Percentiles rank a stretch among this genome's conserved stretches.
Evolutionary conservation across 83 land plant species (phyloP).

Genomic region (Picea abies): DNA sequence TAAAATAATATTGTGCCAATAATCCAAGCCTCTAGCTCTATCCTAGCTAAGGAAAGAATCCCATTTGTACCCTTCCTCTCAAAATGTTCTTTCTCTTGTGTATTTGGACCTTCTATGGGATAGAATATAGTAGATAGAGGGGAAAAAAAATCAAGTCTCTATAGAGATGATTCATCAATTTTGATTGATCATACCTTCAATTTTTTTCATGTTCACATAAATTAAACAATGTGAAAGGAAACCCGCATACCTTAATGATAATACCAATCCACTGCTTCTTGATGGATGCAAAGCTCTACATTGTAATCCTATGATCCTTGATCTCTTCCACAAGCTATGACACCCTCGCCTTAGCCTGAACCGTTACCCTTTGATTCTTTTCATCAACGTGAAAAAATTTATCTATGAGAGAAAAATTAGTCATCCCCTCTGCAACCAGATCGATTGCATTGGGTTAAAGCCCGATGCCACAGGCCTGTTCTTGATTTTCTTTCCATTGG

Average conservation of each 20-base stretch:
- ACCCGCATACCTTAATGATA: slow-evolving; percentile 72
- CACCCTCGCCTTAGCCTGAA: slow-evolving; percentile 91
- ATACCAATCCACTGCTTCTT: slow-evolving; percentile 98
- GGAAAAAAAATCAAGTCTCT: too few relatives aligned
- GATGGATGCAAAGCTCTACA: slow-evolving; percentile 97
- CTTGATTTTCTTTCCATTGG: slow-evolving; percentile 55
- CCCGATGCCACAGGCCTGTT: slow-evolving; percentile 96
- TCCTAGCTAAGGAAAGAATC: too few relatives aligned
- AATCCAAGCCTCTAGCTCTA: too few relatives aligned
- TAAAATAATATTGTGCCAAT: too few relatives aligned
- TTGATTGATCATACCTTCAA: too few relatives aligned
- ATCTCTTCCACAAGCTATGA: slow-evolving; percentile 85
- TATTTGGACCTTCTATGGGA: too few relatives aligned
- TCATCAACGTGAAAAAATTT: slow-evolving; percentile 81
- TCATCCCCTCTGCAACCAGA: slow-evolving; percentile 76
- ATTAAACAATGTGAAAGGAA: too few relatives aligned
- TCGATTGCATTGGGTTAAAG: slow-evolving; percentile 97
- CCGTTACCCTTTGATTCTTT: slow-evolving; percentile 69
- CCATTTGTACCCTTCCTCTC: too few relatives aligned
- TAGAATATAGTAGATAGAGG: too few relatives aligned
- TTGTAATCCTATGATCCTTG: slow-evolving; percentile 77
- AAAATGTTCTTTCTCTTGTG: too few relatives aligned
- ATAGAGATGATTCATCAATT: too few relatives aligned
- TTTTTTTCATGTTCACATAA: too few relatives aligned
- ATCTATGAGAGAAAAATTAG: slow-evolving; percentile 93